Evolutionary conservation across 345 rosid species (phyloP).

Genomic region (Nephelium lappaceum): DNA sequence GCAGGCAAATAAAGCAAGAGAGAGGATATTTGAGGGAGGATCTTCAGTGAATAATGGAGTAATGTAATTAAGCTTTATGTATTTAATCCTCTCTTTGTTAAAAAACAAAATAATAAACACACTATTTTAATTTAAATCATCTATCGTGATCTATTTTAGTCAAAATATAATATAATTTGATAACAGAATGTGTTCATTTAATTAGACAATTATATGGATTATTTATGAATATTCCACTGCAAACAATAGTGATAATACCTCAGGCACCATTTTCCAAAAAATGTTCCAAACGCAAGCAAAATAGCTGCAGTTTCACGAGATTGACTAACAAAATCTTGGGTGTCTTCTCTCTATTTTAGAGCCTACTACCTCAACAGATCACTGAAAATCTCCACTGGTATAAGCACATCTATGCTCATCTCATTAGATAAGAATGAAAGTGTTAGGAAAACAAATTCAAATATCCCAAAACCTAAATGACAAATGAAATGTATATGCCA

Average conservation of each 20-base stretch:
- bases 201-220: too few relatives aligned
- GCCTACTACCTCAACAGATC: conserved; percentile 87
- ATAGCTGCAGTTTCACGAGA: conserved; percentile 68
- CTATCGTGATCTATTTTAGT: too few relatives aligned
- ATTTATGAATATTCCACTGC: too few relatives aligned
- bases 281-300: too few relatives aligned
- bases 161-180: too few relatives aligned
- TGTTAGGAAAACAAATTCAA: conserved; percentile 6
- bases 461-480: neutral
- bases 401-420: conserved; percentile 63
- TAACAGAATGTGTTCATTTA: too few relatives aligned
- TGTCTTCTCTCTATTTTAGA: conserved; percentile 91
- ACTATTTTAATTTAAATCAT: too few relatives aligned
- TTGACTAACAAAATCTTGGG: conserved; percentile 87
- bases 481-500: conserved; percentile 43
- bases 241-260: too few relatives aligned
- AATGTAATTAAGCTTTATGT: too few relatives aligned
- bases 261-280: too few relatives aligned
- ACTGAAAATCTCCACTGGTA: conserved; percentile 93
- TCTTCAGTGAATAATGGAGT: neutral
- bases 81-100: too few relatives aligned
- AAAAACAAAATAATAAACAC: too few relatives aligned
- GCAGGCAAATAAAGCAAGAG: conserved; percentile 56
- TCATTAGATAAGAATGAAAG: neutral
- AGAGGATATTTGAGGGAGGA: conserved; percentile 27